These are phyloP conservation scores for Trichoderma semiorbis DNA, from an alignment of 2,329 filamentous ascomycete genomes.

Conservation along the genomic window DNA sequence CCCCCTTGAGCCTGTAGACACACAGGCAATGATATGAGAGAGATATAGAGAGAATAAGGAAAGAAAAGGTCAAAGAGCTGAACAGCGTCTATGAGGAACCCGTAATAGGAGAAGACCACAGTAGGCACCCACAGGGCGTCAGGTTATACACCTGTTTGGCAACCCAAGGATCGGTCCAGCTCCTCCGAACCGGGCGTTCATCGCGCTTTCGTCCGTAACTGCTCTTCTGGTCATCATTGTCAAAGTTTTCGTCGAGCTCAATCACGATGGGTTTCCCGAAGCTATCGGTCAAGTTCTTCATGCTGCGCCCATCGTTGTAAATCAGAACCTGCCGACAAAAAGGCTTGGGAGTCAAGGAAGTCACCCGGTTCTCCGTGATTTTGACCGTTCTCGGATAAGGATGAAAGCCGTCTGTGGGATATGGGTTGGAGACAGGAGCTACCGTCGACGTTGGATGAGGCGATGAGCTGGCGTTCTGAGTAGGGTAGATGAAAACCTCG, in stretches of 20 bases:
- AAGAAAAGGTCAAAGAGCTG: neutral
- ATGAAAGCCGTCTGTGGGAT: slow-evolving; percentile 25
- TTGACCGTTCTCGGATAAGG: slow-evolving; percentile 53
- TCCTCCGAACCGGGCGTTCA: neutral
- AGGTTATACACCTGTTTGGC: slow-evolving; percentile 34
- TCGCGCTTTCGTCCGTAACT: neutral
- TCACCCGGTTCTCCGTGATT: slow-evolving; percentile 49
- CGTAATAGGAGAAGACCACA: slow-evolving; percentile 40
- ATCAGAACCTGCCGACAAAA: slow-evolving; percentile 50
- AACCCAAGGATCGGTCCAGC: slow-evolving; percentile 2
- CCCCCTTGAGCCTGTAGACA: neutral
- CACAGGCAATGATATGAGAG: neutral
- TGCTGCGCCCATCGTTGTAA: slow-evolving; percentile 35
- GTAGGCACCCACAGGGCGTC: slow-evolving; percentile 52
- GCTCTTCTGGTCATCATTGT: slow-evolving; percentile 6
- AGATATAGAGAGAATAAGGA: neutral
- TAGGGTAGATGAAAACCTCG: slow-evolving; percentile 56
- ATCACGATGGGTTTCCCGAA: slow-evolving; percentile 42
- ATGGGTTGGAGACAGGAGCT: slow-evolving; percentile 14
- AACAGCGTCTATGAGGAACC: neutral
- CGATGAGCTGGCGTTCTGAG: slow-evolving; percentile 45
- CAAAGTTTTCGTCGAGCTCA: slow-evolving; percentile 31
- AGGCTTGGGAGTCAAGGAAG: slow-evolving; percentile 33
- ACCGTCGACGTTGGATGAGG: slow-evolving; percentile 17
- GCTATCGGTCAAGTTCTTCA: slow-evolving; percentile 34